Conservation (phyloP, 2,329 filamentous ascomycete species). For the Falciphora oryzae region DNA sequence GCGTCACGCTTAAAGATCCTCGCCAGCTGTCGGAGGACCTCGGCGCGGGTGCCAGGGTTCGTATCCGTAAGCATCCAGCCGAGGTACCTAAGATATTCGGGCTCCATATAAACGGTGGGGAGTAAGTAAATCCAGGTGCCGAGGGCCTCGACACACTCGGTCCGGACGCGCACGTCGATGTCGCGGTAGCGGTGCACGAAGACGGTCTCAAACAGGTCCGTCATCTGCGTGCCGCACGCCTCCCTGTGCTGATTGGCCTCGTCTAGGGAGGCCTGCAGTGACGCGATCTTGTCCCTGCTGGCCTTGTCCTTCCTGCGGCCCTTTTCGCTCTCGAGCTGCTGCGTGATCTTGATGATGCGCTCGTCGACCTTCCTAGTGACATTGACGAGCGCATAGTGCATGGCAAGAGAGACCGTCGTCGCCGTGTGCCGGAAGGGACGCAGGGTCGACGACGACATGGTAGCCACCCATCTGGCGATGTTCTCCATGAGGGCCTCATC, state of each 20-base stretch:
- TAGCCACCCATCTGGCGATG: slow-evolving; percentile 80
- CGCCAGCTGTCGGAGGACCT: slow-evolving; percentile 77
- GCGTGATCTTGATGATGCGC: slow-evolving; percentile 67
- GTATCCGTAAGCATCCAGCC: slow-evolving; percentile 93
- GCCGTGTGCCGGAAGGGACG: slow-evolving; percentile 92
- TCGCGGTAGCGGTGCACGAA: slow-evolving; percentile 96
- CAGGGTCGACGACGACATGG: slow-evolving; percentile 82
- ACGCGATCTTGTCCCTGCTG: slow-evolving; percentile 72
- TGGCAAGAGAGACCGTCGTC: slow-evolving; percentile 74
- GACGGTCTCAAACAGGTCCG: slow-evolving; percentile 84
- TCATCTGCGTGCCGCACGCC: slow-evolving; percentile 64
- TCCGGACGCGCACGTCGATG: slow-evolving; percentile 80
- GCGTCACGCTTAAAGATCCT: slow-evolving; percentile 75
- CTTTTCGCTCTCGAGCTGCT: slow-evolving; percentile 73
- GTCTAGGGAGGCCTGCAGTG: slow-evolving; percentile 66
- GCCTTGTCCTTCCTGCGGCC: slow-evolving; percentile 45
- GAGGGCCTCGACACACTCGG: slow-evolving; percentile 81
- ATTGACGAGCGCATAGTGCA: slow-evolving; percentile 66
- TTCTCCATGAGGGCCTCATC: slow-evolving; percentile 79
- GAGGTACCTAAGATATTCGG: slow-evolving; percentile 83
- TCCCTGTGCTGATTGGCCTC: slow-evolving; percentile 66
- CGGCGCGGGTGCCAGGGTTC: slow-evolving; percentile 66
- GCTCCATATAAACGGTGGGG: slow-evolving; percentile 84
- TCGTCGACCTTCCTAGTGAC: slow-evolving; percentile 39
- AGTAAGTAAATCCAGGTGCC: slow-evolving; percentile 84